Base-by-base conservation (phyloP, 2,329 filamentous ascomycete species). In the Blastomyces emzantsi region DNA sequence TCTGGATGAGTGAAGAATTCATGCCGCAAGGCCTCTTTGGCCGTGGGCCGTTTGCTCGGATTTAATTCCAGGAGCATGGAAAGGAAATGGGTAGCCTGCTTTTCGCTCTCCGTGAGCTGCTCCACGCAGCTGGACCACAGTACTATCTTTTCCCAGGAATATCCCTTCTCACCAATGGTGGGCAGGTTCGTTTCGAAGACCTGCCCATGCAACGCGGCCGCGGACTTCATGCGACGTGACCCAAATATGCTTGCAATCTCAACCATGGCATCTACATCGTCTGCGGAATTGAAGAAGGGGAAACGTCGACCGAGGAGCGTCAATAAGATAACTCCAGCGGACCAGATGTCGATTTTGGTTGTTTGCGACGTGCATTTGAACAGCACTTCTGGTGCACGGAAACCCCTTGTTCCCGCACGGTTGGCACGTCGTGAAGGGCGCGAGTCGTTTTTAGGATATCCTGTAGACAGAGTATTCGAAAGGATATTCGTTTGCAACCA, bases 211-310 rank as follows among this genome's bases (percentile, higher is more conserved):
- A 96, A 80, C 22, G 91, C 80, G 0, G 90, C 91, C 2, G 89
- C 90, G 43, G 85, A 81, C 72, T 88, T 90, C 93, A 99, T 97
- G 64, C 87, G 86, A 72, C 85, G 87, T 52, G 83, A 83, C 60
- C 94, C 94, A 74, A 97, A 97, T 65, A 99, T 96, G 64, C 91
- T 96, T 45, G 92, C 90, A 68, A 99, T 95, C 76, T 99, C 94
- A 69, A 99, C 93, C 83, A 97, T 89, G 61, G 94, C 94, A 73
- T 99, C 94, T 58, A 99, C 89, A 71, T 99, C 94, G 74, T 99
- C 94, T n/a, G 92, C 89, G 56, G 90, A 96, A 77, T 99, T 97
- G 82, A 99, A 99, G 77, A 99, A 99, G 1, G 94, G 94, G 71
- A 99, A 99, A 3, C 94, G 87, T 63, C 89, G 89, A 51, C 90